phyloP scores from a whole-genome alignment of 345 rosid species.

The Reutealis trisperma region DNA sequence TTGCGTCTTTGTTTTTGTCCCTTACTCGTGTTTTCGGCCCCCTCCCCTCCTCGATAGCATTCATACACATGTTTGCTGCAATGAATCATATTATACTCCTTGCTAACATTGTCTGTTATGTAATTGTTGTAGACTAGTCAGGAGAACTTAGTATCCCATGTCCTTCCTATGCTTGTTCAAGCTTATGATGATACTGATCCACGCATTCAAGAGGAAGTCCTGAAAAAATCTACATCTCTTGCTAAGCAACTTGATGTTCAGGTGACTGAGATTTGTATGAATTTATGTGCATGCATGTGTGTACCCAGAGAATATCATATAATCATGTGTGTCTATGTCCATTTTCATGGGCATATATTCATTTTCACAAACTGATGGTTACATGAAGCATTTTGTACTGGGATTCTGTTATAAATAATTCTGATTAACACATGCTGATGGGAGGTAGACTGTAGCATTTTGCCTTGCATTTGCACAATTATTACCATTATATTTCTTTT shows the following conservation, averaged over 20 bases:
- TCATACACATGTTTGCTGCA: not conserved
- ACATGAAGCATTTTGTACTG: not conserved
- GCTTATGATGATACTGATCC: constrained; percentile 95
- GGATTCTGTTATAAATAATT: too few relatives aligned
- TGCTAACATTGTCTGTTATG: constrained; percentile 15
- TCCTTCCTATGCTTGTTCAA: constrained; percentile 85
- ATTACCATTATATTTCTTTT: not conserved
- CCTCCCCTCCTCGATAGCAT: not conserved
- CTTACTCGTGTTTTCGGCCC: not conserved
- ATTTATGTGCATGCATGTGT: not conserved
- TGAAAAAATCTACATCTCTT: constrained; percentile 67
- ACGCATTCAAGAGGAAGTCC: constrained; percentile 91
- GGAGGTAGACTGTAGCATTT: not conserved
- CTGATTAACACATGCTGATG: not conserved
- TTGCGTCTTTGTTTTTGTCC: not conserved
- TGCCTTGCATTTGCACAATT: not conserved
- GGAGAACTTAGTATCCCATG: constrained; percentile 64
- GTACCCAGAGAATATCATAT: not conserved
- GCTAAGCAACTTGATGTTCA: constrained; percentile 82
- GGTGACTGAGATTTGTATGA: constrained; percentile 48
- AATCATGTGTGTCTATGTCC: not conserved
- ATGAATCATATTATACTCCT: constrained; percentile 14
- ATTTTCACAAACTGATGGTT: not conserved
- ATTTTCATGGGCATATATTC: not conserved
- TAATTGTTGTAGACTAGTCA: constrained; percentile 60